Base-by-base conservation (phyloP, 345 rosid species). In the Heritiera fomes region DNA sequence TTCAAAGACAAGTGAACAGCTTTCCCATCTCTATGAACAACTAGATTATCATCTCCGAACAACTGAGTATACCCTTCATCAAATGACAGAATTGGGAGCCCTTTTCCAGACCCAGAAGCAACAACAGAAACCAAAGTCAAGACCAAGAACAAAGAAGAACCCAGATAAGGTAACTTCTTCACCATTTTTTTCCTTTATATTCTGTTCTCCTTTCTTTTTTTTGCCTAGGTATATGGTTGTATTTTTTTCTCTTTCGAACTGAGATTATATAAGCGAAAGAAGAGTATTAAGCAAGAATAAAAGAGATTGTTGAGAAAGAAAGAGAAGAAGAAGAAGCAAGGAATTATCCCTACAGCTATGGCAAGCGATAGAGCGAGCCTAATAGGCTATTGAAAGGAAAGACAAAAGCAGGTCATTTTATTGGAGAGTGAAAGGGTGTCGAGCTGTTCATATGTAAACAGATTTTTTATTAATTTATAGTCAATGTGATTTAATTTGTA, bases 41-140 rank as follows among this genome's bases (percentile, higher is more conserved):
- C 85, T 59, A 96, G 86, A 81, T 94, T 92, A 80, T 91, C 86
- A 55, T 94, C 94, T 60, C 99, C 99, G 73, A 96, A 96, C 77
- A 96, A 91, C 53, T 94, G 98, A 34, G 86, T 80, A 81, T 96
- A 96, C 2, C 98, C 94, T 87, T 96, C 99, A 76, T 96, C 99
- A 74, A 96, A 96, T 47, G 95, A 82, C 15, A 86, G 74, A 52
- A 91, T 55, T 47, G 98, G 97, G 53, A 90, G 79, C 32, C 77
- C 82, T 46, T 78, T 75, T 38, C 80, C 76, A 80, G 87, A 83
- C 82, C 98, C 97, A 81, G 89, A 88, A 80, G 55, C 94, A 74
- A 85, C 64, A 82, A 85, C 88, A 71, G 83, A 82, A 10, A 86
- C 74, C 55, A 85, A 73, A 79, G 85, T 81, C 67, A 80, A 84